phyloP scores from a whole-genome alignment of 768 basidiomycete species.

The Fistulinella prunicolor region DNA sequence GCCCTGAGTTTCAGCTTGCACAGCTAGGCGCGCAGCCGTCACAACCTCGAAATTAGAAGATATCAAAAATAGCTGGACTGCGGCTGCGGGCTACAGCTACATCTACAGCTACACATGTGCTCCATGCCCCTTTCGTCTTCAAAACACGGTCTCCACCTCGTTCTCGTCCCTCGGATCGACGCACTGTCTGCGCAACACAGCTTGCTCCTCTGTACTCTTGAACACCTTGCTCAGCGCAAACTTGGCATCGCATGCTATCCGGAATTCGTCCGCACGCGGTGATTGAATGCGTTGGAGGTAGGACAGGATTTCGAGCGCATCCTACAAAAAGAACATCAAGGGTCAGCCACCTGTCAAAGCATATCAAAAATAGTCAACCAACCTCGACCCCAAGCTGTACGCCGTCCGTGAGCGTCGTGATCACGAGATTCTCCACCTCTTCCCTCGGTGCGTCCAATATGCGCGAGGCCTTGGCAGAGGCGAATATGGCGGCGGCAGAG shows the following conservation, averaged over 20 bases:
- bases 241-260: conserved; percentile 45
- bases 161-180: conserved; percentile 19
- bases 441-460: conserved; percentile 46
- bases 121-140: too few relatives aligned
- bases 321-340: too few relatives aligned
- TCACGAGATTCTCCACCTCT: conserved; percentile 61
- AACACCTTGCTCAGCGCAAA: conserved; percentile 69
- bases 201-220: conserved; percentile 52
- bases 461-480: conserved; percentile 55
- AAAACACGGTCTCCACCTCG: conserved; percentile 25
- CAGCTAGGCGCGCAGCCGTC: too few relatives aligned
- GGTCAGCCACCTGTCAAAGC: too few relatives aligned
- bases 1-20: conserved; percentile 19
- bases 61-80: too few relatives aligned
- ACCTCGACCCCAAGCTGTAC: conserved; percentile 50
- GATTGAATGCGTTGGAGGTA: conserved; percentile 54
- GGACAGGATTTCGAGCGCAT: conserved; percentile 44
- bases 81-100: too few relatives aligned
- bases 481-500: conserved; percentile 54
- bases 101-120: too few relatives aligned
- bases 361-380: conserved; percentile 13
- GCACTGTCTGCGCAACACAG: conserved; percentile 32
- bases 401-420: conserved; percentile 44
- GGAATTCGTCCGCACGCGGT: conserved; percentile 58
- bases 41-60: too few relatives aligned